These are phyloP conservation scores for Dothideomycetes sp. DNA, from an alignment of 2,329 filamentous ascomycete species.

Conservation along the genomic window DNA sequence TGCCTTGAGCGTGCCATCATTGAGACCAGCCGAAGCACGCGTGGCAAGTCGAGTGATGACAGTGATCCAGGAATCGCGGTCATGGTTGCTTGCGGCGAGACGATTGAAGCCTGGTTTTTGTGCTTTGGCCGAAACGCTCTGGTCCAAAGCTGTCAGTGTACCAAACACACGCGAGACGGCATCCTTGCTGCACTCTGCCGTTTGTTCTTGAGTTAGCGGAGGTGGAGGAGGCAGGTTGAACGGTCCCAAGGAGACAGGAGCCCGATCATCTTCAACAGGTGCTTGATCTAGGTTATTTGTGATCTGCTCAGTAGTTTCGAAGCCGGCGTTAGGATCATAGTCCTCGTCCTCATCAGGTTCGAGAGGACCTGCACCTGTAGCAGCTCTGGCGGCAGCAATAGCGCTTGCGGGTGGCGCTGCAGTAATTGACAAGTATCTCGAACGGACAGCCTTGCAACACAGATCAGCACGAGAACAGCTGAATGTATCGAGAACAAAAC, in stretches of 20 bases:
- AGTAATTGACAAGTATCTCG: constrained; percentile 32
- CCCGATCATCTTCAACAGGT: constrained; percentile 35
- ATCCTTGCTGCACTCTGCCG: constrained; percentile 63
- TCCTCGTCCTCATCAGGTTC: constrained; percentile 80
- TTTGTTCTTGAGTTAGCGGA: constrained; percentile 60
- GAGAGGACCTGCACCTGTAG: constrained; percentile 42
- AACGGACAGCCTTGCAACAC: constrained; percentile 35
- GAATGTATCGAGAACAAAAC: background rate
- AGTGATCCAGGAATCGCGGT: constrained; percentile 84
- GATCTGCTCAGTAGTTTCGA: constrained; percentile 65
- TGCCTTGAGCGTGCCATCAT: constrained; percentile 47
- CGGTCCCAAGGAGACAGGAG: constrained; percentile 54
- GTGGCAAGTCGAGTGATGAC: constrained; percentile 80
- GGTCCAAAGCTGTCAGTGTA: constrained; percentile 65
- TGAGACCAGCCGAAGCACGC: constrained; percentile 62
- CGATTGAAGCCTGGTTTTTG: constrained; percentile 68
- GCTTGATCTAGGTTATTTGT: constrained; percentile 66
- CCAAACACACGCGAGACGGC: constrained; percentile 70
- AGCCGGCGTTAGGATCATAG: constrained; percentile 80
- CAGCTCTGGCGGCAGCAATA: constrained; percentile 24
- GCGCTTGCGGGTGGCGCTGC: constrained; percentile 23
- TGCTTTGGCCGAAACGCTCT: constrained; percentile 41
- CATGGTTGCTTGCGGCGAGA: constrained; percentile 66
- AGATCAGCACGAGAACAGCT: constrained; percentile 19
- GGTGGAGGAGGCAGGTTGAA: constrained; percentile 75